phyloP scores from a whole-genome alignment of 371 early-diverging fungal species.

The Mortierella sp. region DNA sequence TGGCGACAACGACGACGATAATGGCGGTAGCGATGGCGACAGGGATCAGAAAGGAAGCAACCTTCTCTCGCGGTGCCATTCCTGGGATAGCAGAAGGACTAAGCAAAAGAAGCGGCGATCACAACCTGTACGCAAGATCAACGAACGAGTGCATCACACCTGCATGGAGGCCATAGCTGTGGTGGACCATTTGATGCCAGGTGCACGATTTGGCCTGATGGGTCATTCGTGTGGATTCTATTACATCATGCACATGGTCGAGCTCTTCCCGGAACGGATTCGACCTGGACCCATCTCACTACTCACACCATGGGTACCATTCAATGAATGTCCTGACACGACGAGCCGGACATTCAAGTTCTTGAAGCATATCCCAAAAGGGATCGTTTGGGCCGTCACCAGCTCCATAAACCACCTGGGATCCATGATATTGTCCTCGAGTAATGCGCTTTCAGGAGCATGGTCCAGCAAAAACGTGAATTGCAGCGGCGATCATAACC shows the following conservation, averaged over 20 bases:
- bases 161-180: conserved; percentile 36
- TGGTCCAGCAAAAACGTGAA: conserved; percentile 16
- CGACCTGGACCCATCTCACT: conserved; percentile 30
- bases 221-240: conserved; percentile 51
- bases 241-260: conserved; percentile 45
- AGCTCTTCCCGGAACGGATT: conserved; percentile 28
- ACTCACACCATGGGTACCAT: conserved; percentile 51
- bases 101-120: neutral
- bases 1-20: neutral
- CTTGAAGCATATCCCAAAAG: conserved; percentile 39
- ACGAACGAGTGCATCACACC: conserved; percentile 28
- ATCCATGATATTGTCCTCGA: conserved; percentile 40
- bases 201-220: conserved; percentile 41
- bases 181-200: conserved; percentile 28
- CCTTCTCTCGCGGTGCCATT: neutral
- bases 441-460: conserved; percentile 38
- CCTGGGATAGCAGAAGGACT: neutral
- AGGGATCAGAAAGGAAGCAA: neutral
- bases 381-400: conserved; percentile 49
- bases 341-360: conserved; percentile 50
- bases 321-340: conserved; percentile 47
- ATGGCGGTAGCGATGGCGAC: neutral
- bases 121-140: conserved; percentile 1
- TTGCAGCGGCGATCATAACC: neutral
- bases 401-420: conserved; percentile 51